Evolutionary conservation across 352 stramenopile species (phyloP), one percentile per base, ranked within the genome.

Genomic region (Peronospora belbahrii): DNA sequence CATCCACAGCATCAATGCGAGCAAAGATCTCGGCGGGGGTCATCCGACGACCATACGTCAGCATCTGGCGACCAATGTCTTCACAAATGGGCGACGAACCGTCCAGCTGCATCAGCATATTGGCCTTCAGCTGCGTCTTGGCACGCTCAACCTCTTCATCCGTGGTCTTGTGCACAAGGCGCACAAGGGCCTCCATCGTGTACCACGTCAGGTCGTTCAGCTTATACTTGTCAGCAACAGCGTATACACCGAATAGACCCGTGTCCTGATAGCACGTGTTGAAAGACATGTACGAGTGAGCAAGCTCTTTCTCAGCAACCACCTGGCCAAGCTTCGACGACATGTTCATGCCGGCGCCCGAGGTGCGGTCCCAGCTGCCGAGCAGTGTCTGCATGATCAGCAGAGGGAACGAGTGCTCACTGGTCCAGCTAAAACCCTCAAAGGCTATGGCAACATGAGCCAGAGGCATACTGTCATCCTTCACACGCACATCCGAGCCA

Each of bases 221-320:
- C 76, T 97, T 98, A 74, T 94, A 90, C 68, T 88, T 83, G 67
- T 94, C 82, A 18, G 67, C 93, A 48, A 98, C 90, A 42, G 93
- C 85, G 78, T 99, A 99, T 28, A 99, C 78, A 52, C 97, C 97
- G 64, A 99, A 99, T 24, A 99, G 83, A 51, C 96, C 97, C 28
- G 95, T 99, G 71, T 99, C 97, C 76, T 99, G 98, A 85, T 99
- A 99, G 78, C 93, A 98, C 50, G 96, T 99, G 83, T 99, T 99
- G 81, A 99, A 99, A 20, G 95, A 97, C 66, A 95, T 97, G 73
- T 98, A 96, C 39, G 85, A 97, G 78, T 99, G 95, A 31, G 94
- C 96, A 24, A 98, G 75, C 66, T 98, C 94, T 63, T 97, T 86
- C 59, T 96, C 76, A 9, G 96, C 95, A 6, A 99, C 79, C 53